phyloP scores from a whole-genome alignment of 208 protist species.

The Leishmania braziliensis region DNA sequence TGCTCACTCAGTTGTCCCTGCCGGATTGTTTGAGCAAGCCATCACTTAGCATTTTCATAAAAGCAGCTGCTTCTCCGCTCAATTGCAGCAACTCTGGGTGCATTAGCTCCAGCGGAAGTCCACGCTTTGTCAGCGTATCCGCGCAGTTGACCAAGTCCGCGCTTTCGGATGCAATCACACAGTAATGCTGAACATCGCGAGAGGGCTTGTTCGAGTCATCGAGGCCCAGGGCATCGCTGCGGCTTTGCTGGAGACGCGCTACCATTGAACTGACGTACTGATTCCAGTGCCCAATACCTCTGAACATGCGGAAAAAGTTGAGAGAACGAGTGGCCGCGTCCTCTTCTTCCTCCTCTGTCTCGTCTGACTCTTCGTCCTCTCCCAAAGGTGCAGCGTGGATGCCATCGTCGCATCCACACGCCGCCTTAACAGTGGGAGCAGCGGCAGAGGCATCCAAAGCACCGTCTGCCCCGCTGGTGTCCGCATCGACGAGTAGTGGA shows the following conservation, averaged over 20 bases:
- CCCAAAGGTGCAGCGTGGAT: background rate
- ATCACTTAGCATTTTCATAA: constrained; percentile 38
- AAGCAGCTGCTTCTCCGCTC: constrained; percentile 29
- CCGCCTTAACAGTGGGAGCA: background rate
- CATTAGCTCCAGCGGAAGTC: constrained; percentile 72
- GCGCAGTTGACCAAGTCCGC: constrained; percentile 50
- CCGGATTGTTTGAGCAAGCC: constrained; percentile 18
- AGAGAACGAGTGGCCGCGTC: constrained; percentile 22
- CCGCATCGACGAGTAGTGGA: constrained; percentile 32
- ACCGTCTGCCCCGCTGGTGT: background rate
- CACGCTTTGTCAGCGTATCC: constrained; percentile 61
- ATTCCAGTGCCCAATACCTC: constrained; percentile 74
- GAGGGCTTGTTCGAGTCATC: constrained; percentile 30
- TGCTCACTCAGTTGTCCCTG: background rate
- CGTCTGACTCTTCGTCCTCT: constrained; percentile 10
- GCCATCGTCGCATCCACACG: constrained; percentile 8
- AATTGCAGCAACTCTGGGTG: constrained; percentile 54
- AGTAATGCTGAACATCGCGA: constrained; percentile 47
- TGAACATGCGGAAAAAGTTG: constrained; percentile 84
- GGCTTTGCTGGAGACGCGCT: constrained; percentile 20
- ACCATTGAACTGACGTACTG: constrained; percentile 59
- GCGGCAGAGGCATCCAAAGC: background rate
- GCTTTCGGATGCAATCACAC: constrained; percentile 69
- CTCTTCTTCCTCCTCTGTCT: constrained; percentile 30
- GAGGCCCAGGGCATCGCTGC: background rate